Conservation (phyloP, 2,329 filamentous ascomycete species). For the Aureobasidium namibiae region DNA sequence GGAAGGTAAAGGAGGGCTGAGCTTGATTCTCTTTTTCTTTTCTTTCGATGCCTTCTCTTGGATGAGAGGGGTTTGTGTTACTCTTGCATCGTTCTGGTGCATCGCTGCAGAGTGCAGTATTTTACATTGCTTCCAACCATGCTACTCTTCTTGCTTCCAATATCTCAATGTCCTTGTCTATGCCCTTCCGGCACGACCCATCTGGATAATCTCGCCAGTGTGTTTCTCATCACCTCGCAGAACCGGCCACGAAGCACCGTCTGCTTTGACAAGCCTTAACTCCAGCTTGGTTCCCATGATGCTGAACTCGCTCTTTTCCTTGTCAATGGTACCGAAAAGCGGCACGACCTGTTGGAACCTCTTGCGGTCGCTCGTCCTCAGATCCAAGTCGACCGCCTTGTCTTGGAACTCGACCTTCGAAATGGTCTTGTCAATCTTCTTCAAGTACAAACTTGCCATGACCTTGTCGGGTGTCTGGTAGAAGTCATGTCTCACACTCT, state of each 20-base stretch:
- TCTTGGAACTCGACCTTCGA: slow-evolving; percentile 63
- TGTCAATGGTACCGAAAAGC: slow-evolving; percentile 69
- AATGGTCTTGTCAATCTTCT: slow-evolving; percentile 83
- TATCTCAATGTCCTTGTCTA: slow-evolving; percentile 12
- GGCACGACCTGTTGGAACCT: slow-evolving; percentile 66
- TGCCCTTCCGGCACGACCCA: slow-evolving; percentile 64
- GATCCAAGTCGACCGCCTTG: slow-evolving; percentile 61
- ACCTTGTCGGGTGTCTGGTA: slow-evolving; percentile 84
- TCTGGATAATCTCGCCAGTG: slow-evolving; percentile 77
- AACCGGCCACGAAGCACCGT: slow-evolving; percentile 76
- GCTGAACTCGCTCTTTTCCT: slow-evolving; percentile 66
- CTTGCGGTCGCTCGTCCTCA: slow-evolving; percentile 81
- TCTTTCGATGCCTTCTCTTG: not conserved
- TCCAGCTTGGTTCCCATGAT: slow-evolving; percentile 87
- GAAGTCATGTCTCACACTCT: slow-evolving; percentile 78
- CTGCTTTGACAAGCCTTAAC: slow-evolving; percentile 63
- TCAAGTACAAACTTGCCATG: slow-evolving; percentile 88
- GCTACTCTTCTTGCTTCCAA: not conserved
- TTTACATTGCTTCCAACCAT: not conserved
- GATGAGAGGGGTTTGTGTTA: not conserved
- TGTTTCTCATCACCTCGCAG: slow-evolving; percentile 67
- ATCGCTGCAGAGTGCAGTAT: not conserved
- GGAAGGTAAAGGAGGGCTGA: not conserved
- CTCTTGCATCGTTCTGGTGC: not conserved
- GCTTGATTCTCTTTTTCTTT: not conserved